Percentiles rank a stretch among this genome's conserved stretches.
Evolutionary conservation across 495 filamentous ascomycete genomes (phyloP).

Genomic region (Neurospora tetrasperma): DNA sequence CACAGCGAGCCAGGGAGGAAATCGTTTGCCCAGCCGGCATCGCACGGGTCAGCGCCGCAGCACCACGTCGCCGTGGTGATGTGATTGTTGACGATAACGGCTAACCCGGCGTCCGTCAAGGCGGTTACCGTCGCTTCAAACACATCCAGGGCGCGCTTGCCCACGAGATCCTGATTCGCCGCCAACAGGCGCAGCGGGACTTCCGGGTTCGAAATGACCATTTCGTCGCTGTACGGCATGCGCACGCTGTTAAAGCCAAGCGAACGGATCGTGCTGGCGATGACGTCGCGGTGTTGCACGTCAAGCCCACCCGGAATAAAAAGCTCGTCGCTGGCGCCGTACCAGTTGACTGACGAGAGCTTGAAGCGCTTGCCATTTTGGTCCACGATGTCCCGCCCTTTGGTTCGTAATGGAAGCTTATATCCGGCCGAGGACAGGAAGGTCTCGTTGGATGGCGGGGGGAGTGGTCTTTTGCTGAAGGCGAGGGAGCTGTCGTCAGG

Average conservation of each 20-base stretch:
- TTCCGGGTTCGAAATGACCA: slow-evolving; percentile 43
- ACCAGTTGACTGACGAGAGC: slow-evolving; percentile 53
- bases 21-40: slow-evolving; percentile 48
- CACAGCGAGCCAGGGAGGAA: slow-evolving; percentile 40
- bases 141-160: slow-evolving; percentile 42
- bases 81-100: slow-evolving; percentile 52
- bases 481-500: slow-evolving; percentile 28
- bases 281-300: slow-evolving; percentile 43
- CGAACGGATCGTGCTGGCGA: slow-evolving; percentile 39
- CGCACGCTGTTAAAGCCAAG: slow-evolving; percentile 56
- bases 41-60: slow-evolving; percentile 49
- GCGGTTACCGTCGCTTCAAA: slow-evolving; percentile 41
- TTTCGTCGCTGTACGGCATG: slow-evolving; percentile 51
- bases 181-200: slow-evolving; percentile 36
- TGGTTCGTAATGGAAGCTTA: slow-evolving; percentile 40
- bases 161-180: slow-evolving; percentile 45
- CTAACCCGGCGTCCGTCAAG: slow-evolving; percentile 45
- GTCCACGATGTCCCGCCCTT: slow-evolving; percentile 47
- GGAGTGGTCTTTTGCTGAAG: slow-evolving; percentile 33
- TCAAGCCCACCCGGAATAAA: slow-evolving; percentile 52
- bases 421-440: slow-evolving; percentile 28
- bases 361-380: slow-evolving; percentile 39
- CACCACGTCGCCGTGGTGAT: slow-evolving; percentile 54
- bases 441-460: slow-evolving; percentile 26
- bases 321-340: slow-evolving; percentile 48